Base-by-base conservation (phyloP, 352 stramenopile species). In the Phytopythium chamaehyphon region DNA sequence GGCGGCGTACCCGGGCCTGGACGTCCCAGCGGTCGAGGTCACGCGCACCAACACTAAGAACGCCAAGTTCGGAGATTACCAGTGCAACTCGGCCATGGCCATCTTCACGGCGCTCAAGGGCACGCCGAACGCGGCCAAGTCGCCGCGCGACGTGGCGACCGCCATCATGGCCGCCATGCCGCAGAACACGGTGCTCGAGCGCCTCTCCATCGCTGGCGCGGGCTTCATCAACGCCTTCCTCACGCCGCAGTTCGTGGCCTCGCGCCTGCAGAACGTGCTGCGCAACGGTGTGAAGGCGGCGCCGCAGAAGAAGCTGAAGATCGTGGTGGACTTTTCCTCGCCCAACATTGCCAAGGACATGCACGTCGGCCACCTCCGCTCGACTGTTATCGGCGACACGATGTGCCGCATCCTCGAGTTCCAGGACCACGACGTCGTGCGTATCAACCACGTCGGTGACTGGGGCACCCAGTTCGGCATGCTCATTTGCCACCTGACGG, bases 191-290 rank as follows among this genome's bases (percentile, higher is more conserved):
- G 73, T 90, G 42, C 67, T 98, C 15, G 95, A 99, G 59, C 92
- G 64, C n/a, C 61, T 90, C 5, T 89, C 65, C 43, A 83, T 99
- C 2, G 92, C 96, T 7, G 95, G 95, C 38, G 85, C 93, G 7
- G 98, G 97, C 37, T 99, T 99, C 66, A 98, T 99, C 66, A 98
- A 99, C 62, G 88, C 93, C 47, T 95, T 96, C 47, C 60, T 99
- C 44, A 91, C 83, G 31, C 62, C 90, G 16, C 63, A 78, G 23
- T 98, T 84, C 65, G 78, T 89, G 40, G 85, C 70, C 53, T 66
- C 71, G 55, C 96, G 64, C 58, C 73, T 83, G 7, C 51, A 61
- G 19, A 83, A 76, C 18, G 71, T 97, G 35, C 61, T 96, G 12
- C 63, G 59, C 46, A 73, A 94, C 37, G 89, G 84, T 43, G 66